phyloP scores from a whole-genome alignment of 225 moss, liverwort and hornwort species.

The Pseudoscleropodium purum region DNA sequence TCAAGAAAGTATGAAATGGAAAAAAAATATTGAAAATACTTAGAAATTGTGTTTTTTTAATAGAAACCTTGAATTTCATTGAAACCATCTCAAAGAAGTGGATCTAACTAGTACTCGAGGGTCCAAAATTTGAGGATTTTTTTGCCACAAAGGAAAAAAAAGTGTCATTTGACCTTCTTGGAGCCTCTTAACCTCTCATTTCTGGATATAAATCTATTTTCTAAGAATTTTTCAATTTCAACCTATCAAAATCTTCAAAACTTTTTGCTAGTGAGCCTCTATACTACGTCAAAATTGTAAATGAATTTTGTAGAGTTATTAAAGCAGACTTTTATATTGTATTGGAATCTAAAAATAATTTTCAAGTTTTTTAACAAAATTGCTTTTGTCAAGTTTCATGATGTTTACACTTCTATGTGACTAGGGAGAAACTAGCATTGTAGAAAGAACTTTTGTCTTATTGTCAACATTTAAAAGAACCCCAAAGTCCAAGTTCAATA shows the following conservation, averaged over 20 bases:
- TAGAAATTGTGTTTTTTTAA: rapidly evolving
- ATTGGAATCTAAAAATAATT: neutral
- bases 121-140: neutral
- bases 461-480: neutral
- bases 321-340: rapidly evolving
- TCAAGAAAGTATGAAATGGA: neutral
- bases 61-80: neutral
- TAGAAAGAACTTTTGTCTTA: no score
- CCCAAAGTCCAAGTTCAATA: neutral
- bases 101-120: rapidly evolving
- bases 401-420: no score
- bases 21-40: neutral
- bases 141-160: neutral
- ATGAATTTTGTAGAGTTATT: neutral
- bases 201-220: neutral
- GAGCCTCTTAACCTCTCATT: neutral
- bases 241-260: neutral
- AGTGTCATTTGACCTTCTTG: neutral
- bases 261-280: rapidly evolving
- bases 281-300: rapidly evolving
- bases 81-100: neutral
- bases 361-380: neutral
- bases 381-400: rapidly evolving
- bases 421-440: no score
- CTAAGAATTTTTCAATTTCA: neutral